These are phyloP conservation scores for Corchorus capsularis DNA, from an alignment of 345 rosid species.

Conservation along the genomic window DNA sequence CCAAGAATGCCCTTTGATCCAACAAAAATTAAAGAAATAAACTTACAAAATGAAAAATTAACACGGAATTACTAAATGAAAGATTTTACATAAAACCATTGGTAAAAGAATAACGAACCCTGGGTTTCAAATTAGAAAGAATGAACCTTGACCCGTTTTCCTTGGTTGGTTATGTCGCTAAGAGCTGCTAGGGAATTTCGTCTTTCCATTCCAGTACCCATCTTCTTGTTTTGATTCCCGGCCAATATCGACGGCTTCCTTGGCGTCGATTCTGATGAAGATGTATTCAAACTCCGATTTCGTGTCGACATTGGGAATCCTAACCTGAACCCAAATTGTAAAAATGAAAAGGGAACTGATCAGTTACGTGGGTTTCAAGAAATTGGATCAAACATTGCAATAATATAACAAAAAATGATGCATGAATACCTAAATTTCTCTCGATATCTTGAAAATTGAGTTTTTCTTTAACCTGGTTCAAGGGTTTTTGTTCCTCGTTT, in stretches of 20 bases:
- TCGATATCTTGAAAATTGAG: not conserved
- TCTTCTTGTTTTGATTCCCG: constrained; percentile 6
- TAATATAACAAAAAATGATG: not conserved
- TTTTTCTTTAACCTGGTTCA: not conserved
- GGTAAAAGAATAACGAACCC: not conserved
- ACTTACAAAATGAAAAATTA: not conserved
- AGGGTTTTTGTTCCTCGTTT: too few relatives aligned
- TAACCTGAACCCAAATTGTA: not conserved
- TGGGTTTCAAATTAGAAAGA: not conserved
- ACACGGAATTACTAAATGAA: too few relatives aligned
- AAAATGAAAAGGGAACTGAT: not conserved
- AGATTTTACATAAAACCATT: not conserved
- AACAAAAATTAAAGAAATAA: constrained; percentile 7
- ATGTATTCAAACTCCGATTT: constrained; percentile 1
- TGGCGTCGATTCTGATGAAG: constrained; percentile 9
- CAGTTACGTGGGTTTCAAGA: constrained; percentile 15
- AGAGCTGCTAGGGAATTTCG: constrained; percentile 3
- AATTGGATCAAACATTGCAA: not conserved
- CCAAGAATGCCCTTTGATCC: not conserved
- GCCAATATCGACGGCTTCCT: constrained; percentile 2
- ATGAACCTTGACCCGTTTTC: not conserved
- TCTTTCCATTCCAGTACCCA: constrained; percentile 9
- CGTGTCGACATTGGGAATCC: not conserved
- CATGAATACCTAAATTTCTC: not conserved
- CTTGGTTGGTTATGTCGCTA: constrained; percentile 9